Percentiles rank a stretch among this genome's conserved stretches.
phyloP scores from a whole-genome alignment of 78 protist genomes.

The Polysphondylium violaceum region DNA sequence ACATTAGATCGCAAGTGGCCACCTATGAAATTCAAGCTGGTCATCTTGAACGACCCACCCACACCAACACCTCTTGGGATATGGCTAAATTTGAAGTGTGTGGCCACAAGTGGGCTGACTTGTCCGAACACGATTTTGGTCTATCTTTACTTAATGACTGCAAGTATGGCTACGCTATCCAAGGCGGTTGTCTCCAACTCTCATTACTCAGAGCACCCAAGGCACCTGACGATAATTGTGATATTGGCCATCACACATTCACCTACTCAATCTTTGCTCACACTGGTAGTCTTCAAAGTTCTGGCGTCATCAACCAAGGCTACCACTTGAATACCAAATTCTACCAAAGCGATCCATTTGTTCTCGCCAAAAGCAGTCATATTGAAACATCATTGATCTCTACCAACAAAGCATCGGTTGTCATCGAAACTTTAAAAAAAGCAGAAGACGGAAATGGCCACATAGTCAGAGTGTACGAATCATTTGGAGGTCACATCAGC shows the following conservation, averaged over 20 bases:
- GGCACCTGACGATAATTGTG: constrained; percentile 87
- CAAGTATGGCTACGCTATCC: constrained; percentile 88
- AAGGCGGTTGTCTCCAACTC: constrained; percentile 60
- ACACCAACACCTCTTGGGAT: constrained; percentile 91
- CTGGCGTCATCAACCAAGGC: constrained; percentile 59
- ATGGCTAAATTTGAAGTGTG: constrained; percentile 88
- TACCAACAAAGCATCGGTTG: constrained; percentile 28
- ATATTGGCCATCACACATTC: constrained; percentile 88
- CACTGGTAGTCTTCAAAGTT: constrained; percentile 54
- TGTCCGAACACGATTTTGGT: constrained; percentile 87
- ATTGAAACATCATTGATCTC: constrained; percentile 17
- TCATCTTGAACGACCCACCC: constrained; percentile 88
- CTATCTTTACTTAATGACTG: constrained; percentile 91
- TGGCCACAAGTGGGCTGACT: constrained; percentile 87
- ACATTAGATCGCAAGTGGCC: constrained; percentile 66
- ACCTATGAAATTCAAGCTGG: constrained; percentile 89
- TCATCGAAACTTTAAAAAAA: constrained; percentile 70
- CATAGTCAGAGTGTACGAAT: constrained; percentile 79
- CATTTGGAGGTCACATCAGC: constrained; percentile 52
- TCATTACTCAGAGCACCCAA: constrained; percentile 88
- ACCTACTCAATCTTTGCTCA: constrained; percentile 87
- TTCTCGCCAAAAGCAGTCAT: not conserved
- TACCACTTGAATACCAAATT: constrained; percentile 26
- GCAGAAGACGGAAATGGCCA: constrained; percentile 67
- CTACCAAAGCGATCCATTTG: constrained; percentile 1